Evolutionary conservation across 805 yeast genomes (phyloP).

Genomic region (Wickerhamomyces canadensis): DNA sequence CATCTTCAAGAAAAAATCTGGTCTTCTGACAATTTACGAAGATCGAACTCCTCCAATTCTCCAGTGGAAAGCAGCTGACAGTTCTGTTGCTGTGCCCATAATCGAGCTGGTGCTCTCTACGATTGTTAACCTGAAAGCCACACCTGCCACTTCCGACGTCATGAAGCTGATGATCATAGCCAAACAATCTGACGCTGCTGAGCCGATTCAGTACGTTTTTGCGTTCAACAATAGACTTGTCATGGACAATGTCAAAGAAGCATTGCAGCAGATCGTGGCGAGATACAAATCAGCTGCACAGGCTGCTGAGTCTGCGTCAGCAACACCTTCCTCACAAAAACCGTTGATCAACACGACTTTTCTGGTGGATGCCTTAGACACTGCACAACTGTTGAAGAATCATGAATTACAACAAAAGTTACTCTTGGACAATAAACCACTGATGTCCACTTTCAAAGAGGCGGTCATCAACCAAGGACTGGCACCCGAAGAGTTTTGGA

Average conservation of each 20-base stretch:
- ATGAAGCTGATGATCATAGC: constrained; percentile 59
- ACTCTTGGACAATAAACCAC: constrained; percentile 57
- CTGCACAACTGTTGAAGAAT: constrained; percentile 58
- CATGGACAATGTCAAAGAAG: constrained; percentile 67
- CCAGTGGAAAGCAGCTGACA: constrained; percentile 55
- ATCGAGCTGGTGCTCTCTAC: constrained; percentile 38
- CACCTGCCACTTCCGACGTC: constrained; percentile 60
- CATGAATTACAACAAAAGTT: constrained; percentile 74
- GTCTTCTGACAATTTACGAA: constrained; percentile 50
- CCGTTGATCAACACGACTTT: constrained; percentile 32
- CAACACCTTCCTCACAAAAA: constrained; percentile 16
- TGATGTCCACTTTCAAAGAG: constrained; percentile 77
- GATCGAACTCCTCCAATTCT: constrained; percentile 51
- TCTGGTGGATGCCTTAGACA: constrained; percentile 44
- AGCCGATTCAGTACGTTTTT: constrained; percentile 34
- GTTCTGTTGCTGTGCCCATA: constrained; percentile 30
- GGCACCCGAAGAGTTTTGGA: constrained; percentile 84
- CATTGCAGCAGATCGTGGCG: constrained; percentile 63
- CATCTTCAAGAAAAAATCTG: constrained; percentile 46
- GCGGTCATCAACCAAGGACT: constrained; percentile 77
- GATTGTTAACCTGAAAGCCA: constrained; percentile 54
- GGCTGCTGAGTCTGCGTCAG: constrained; percentile 17
- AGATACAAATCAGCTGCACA: constrained; percentile 42
- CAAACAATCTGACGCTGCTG: constrained; percentile 30
- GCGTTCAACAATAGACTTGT: constrained; percentile 67